Percentiles rank a stretch among this genome's conserved stretches.
These are phyloP conservation scores for Teratosphaeria nubilosa DNA, from an alignment of 2,329 filamentous ascomycete genomes.

Conservation along the genomic window DNA sequence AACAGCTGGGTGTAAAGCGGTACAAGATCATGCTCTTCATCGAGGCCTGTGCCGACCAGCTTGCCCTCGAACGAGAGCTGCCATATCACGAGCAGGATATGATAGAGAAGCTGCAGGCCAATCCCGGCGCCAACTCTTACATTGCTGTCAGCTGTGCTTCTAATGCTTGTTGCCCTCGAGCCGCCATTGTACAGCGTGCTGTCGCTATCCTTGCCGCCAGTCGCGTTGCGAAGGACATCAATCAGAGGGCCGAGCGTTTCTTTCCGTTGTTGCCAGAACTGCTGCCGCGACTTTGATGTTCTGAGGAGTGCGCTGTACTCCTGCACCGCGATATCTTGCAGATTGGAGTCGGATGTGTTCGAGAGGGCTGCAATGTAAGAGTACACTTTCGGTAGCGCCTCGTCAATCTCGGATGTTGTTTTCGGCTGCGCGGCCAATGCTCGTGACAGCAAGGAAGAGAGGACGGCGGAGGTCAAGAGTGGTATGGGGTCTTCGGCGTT, in stretches of 20 bases:
- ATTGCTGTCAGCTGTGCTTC: constrained; percentile 53
- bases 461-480: constrained; percentile 77
- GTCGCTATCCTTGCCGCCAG: constrained; percentile 62
- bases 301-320: constrained; percentile 79
- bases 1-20: constrained; percentile 87
- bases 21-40: constrained; percentile 87
- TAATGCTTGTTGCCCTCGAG: constrained; percentile 21
- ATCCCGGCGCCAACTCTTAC: constrained; percentile 65
- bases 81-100: constrained; percentile 88
- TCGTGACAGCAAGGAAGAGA: constrained; percentile 65
- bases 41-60: constrained; percentile 65
- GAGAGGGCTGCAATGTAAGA: constrained; percentile 76
- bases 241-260: constrained; percentile 76
- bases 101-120: constrained; percentile 84
- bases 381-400: constrained; percentile 73
- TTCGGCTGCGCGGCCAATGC: constrained; percentile 53
- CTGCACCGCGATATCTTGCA: constrained; percentile 92
- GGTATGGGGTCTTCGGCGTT: constrained; percentile 82
- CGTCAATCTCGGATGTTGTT: constrained; percentile 51
- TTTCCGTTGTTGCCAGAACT: constrained; percentile 85
- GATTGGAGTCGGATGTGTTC: constrained; percentile 74
- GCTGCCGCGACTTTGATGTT: constrained; percentile 59
- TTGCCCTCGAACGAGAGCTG: constrained; percentile 83
- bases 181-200: constrained; percentile 44
- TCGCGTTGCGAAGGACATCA: constrained; percentile 65